These are phyloP conservation scores for Saccharomyces kudriavzevii DNA, from an alignment of 805 yeast genomes.

Conservation along the genomic window DNA sequence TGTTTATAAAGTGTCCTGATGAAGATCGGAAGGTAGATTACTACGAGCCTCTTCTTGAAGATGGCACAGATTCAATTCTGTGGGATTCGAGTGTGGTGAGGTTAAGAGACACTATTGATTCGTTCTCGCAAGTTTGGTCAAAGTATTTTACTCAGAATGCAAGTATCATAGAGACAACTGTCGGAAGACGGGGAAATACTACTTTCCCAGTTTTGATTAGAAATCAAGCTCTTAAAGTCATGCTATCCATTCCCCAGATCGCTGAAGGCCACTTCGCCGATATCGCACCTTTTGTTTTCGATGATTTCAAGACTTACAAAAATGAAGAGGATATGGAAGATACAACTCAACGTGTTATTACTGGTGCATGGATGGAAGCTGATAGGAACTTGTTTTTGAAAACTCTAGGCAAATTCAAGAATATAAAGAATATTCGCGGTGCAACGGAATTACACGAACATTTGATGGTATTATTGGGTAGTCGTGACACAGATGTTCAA, in stretches of 20 bases:
- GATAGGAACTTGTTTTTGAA: constrained; percentile 55
- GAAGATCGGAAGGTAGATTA: constrained; percentile 13
- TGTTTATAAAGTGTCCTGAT: constrained; percentile 28
- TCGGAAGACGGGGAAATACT: constrained; percentile 32
- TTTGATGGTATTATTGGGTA: constrained; percentile 50
- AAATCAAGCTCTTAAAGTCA: constrained; percentile 47
- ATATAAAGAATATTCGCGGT: constrained; percentile 46
- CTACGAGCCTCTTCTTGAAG: constrained; percentile 10
- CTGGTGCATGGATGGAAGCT: constrained; percentile 34
- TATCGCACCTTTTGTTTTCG: constrained; percentile 52
- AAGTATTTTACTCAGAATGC: constrained; percentile 30
- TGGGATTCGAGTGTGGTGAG: constrained; percentile 44
- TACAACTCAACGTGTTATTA: constrained; percentile 11
- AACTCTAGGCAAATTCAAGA: constrained; percentile 56
- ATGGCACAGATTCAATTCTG: constrained; percentile 3
- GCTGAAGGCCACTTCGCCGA: constrained; percentile 57
- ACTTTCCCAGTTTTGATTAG: constrained; percentile 42
- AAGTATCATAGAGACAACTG: constrained; percentile 35
- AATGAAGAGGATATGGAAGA: constrained; percentile 8
- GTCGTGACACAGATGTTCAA: constrained; percentile 56
- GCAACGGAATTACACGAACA: constrained; percentile 47
- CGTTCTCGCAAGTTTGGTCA: constrained; percentile 22
- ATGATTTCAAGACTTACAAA: constrained; percentile 18
- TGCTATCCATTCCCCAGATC: constrained; percentile 50
- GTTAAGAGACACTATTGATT: constrained; percentile 35